These are phyloP conservation scores for Sclerospora graminicola DNA, from an alignment of 352 stramenopile species.

Conservation along the genomic window DNA sequence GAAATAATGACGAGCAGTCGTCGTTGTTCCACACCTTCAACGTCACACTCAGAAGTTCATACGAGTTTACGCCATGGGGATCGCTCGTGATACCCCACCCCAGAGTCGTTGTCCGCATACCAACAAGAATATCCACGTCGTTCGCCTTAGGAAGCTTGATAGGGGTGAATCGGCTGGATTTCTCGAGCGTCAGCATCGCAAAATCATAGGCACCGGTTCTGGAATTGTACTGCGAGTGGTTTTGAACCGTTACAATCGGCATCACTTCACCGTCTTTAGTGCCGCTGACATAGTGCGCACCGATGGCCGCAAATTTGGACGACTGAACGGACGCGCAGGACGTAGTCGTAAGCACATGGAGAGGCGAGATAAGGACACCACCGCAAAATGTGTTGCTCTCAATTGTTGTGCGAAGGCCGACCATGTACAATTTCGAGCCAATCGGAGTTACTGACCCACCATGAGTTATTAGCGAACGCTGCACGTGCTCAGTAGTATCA, in stretches of 20 bases:
- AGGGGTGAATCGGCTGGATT: constrained; percentile 11
- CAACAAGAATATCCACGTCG: constrained; percentile 4
- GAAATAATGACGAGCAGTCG: constrained; percentile 8
- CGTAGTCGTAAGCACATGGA: constrained; percentile 17
- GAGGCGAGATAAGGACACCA: constrained; percentile 11
- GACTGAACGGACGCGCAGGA: constrained; percentile 1
- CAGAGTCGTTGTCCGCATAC: constrained; percentile 11
- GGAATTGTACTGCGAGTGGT: constrained; percentile 26
- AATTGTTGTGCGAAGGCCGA: too few species aligned
- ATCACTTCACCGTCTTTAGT: constrained; percentile 19
- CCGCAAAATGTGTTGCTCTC: constrained; percentile 10
- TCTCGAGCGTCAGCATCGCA: constrained; percentile 20
- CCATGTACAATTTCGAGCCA: background rate
- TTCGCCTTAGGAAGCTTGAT: constrained; percentile 16
- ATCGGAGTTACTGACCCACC: background rate
- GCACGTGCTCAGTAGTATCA: background rate
- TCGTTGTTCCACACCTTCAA: background rate
- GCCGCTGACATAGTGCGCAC: constrained; percentile 21
- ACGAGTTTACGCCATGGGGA: constrained; percentile 1
- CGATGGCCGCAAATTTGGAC: constrained; percentile 18
- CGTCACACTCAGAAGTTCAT: constrained; percentile 4
- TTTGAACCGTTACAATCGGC: constrained; percentile 12
- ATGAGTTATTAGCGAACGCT: background rate
- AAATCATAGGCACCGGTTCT: constrained; percentile 25
- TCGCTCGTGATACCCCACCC: constrained; percentile 14